Base-by-base conservation (phyloP, 2,329 filamentous ascomycete species). In the Pestalotiopsis sp. region DNA sequence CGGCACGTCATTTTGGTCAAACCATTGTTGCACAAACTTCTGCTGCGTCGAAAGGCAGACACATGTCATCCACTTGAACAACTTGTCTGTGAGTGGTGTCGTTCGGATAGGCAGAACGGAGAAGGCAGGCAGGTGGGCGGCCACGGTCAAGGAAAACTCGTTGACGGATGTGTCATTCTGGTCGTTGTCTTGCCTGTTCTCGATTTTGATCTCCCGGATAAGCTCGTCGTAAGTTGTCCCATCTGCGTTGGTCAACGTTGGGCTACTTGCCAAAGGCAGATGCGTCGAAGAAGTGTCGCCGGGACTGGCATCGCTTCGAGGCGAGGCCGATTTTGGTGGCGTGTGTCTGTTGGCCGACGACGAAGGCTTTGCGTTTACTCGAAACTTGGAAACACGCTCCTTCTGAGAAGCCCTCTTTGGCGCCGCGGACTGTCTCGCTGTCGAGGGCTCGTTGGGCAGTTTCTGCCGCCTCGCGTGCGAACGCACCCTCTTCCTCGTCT, bases 391-490 rank as follows among this genome's bases (percentile, higher is more conserved):
- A 2, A 74, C 77, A 49, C 77, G 75, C 7, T 79, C 77, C 66
- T 78, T 78, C 45, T 78, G 77, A 17, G 69, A 71, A 31, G 74
- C 70, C 41, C 72, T 75, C 67, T 75, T 76, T n/a, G 68, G 23
- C 52, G 68, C 57, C 4, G 68, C 12, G 13, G 73, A 74, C n/a
- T 71, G 58, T 17, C 75, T 69, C 12, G 68, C 73, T 31, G 31
- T 31, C 64, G 70, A 71, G 9, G 67, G 57, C 20, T 74, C 73
- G 59, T 70, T 75, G 9, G 77, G 72, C 23, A 79, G 72, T 70
- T 77, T 78, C 68, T 79, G 77, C 52, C 77, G 74, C 57, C 77
- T 68, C 14, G 77, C 77, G 68, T 79, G 77, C 31, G 77, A 79
- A 20, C 77, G 76, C 57, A 79, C 77, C 64, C 73, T 76, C n/a